Base-by-base conservation (phyloP, 2,329 filamentous ascomycete species). In the Xylaria sp. region DNA sequence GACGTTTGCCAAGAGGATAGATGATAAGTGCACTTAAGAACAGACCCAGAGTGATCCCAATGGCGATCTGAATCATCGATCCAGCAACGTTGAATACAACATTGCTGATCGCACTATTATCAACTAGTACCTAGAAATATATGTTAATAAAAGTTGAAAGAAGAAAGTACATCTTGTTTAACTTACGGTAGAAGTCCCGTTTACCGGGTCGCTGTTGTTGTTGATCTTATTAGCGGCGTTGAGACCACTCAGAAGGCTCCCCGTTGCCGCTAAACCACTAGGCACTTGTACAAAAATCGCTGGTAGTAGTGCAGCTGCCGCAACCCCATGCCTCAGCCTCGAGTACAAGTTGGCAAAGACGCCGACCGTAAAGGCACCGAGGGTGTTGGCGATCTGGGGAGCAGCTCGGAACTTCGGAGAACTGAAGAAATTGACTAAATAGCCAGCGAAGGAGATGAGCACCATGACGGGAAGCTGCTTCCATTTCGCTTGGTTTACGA, bases 401-500 rank as follows among this genome's bases (percentile, higher is more conserved):
- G 90, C 91, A 23, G 83, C 85, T 5, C 81, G 77, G 71, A 94
- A 92, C 40, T 82, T 85, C 23, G 83, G 79, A 15, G 85, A 84
- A 47, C 85, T 87, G 77, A 90, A 93, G 76, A 86, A 92, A 72
- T 90, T 93, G 68, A 92, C 88, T 3, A 91, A 76, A 72, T 93
- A 94, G 3, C 91, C 91, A 0, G 85, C 82, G 59, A 90, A 85
- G 1, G 90, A 86, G 57, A 95, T 91, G 47, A 88, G 38, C 2
- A 91, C 77, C 90, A 94, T 94, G 54, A 90, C 81, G 0, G 91
- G 91, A 67, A 89, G 86, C 73, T 95, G 91, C 67, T 87, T 90
- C 85, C 87, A 92, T 74, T 92, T 92, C 38, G 90, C 91, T 68
- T 93, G 90, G 73, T 93, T 93, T 73, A 93, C 87, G 58, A 93